A percentile compares a stretch with the other conserved stretches of the same genome.
Conservation (phyloP, 164 flowering plant species). For the grape (Vitis vinifera) region ASM3070453v1 NC_081817.1:828501-829000, state of each 20-base stretch:
- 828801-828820: slow-evolving; percentile 50
- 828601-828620: slow-evolving; percentile 32
- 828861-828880: slow-evolving; percentile 53
- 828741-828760: slow-evolving; percentile 6
- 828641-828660: slow-evolving; percentile 13
- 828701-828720: slow-evolving; percentile 12
- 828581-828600: slow-evolving; percentile 15
- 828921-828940: slow-evolving; percentile 64
- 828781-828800: slow-evolving; percentile 24
- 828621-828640: slow-evolving; percentile 46
- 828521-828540: slow-evolving; percentile 11
- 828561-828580: slow-evolving; percentile 10
- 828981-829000: slow-evolving; percentile 69
- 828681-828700: slow-evolving; percentile 35
- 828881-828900: slow-evolving; percentile 42
- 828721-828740: slow-evolving; percentile 6
- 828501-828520: background rate
- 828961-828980: slow-evolving; percentile 40
- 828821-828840: slow-evolving; percentile 51
- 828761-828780: slow-evolving; percentile 26
- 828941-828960: slow-evolving; percentile 64
- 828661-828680: slow-evolving; percentile 27
- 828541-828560: background rate
- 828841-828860: slow-evolving; percentile 49
- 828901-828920: slow-evolving; percentile 41